phyloP scores from a whole-genome alignment of 2,329 filamentous ascomycete species.

The Penicillium glabrum region DNA sequence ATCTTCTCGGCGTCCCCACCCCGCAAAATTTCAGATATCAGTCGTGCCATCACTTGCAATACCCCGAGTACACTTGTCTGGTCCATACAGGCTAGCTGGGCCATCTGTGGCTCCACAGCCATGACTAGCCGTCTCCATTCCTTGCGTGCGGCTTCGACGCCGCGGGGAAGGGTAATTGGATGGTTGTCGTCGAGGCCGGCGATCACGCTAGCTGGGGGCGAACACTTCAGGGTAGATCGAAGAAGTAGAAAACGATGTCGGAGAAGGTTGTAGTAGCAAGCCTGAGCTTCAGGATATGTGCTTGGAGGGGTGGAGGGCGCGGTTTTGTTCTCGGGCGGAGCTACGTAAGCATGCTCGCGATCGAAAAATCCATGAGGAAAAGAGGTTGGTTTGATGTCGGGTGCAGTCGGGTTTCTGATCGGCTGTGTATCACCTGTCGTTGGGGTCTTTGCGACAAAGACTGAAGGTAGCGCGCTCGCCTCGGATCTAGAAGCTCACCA shows the following conservation, averaged over 20 bases:
- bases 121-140: conserved; percentile 53
- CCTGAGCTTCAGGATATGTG: conserved; percentile 52
- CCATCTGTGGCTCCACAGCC: conserved; percentile 47
- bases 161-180: conserved; percentile 53
- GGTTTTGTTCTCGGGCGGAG: conserved; percentile 51
- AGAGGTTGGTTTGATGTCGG: conserved; percentile 35
- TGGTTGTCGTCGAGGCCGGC: conserved; percentile 56
- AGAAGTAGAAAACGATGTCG: conserved; percentile 65
- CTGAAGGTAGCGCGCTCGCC: conserved; percentile 70
- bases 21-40: conserved; percentile 65
- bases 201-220: conserved; percentile 55
- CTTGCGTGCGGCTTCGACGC: conserved; percentile 53
- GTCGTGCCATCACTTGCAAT: conserved; percentile 57
- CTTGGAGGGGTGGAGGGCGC: conserved; percentile 29
- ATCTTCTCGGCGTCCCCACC: conserved; percentile 60
- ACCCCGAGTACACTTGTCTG: conserved; percentile 66
- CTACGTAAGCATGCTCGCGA: conserved; percentile 76
- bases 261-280: conserved; percentile 68
- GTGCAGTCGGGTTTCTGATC: background rate
- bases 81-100: conserved; percentile 53
- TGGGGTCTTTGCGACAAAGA: conserved; percentile 64
- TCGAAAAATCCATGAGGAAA: conserved; percentile 63
- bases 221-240: conserved; percentile 59
- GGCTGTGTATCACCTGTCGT: conserved; percentile 9
- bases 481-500: conserved; percentile 59